Conservation (phyloP, 2,329 filamentous ascomycete genomes). For the Penicillium sp. region DNA sequence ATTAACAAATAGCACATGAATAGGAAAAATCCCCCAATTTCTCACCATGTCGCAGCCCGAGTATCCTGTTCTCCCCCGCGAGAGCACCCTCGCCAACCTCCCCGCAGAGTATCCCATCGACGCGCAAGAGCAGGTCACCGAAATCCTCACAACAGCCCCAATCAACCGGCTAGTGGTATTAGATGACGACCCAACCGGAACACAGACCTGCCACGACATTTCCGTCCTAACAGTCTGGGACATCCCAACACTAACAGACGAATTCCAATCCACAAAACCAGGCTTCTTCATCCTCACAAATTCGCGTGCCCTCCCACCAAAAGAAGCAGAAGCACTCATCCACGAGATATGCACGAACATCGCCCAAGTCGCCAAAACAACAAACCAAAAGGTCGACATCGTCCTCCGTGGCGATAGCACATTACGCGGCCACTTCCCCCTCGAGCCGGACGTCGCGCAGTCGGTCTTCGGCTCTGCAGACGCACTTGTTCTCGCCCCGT, state of each 20-base stretch:
- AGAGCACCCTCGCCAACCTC: slow-evolving; percentile 26
- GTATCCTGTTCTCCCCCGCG: slow-evolving; percentile 26
- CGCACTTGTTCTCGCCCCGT: slow-evolving; percentile 56
- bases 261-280: slow-evolving; percentile 43
- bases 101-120: slow-evolving; percentile 30
- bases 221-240: slow-evolving; percentile 56
- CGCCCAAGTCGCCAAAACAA: slow-evolving; percentile 42
- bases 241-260: slow-evolving; percentile 41
- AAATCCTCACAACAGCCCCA: slow-evolving; percentile 25
- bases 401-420: slow-evolving; percentile 59
- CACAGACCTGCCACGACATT: slow-evolving; percentile 60
- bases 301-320: slow-evolving; percentile 54
- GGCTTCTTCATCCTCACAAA: slow-evolving; percentile 63
- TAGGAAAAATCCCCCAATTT: not conserved
- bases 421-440: slow-evolving; percentile 55
- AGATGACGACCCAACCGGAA: slow-evolving; percentile 60
- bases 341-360: slow-evolving; percentile 52
- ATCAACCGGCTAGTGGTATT: slow-evolving; percentile 35
- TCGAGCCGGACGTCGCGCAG: slow-evolving; percentile 54
- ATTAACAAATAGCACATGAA: not conserved
- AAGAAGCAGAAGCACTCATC: slow-evolving; percentile 49
- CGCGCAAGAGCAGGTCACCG: slow-evolving; percentile 31
- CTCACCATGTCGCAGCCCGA: slow-evolving; percentile 20
- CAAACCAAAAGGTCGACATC: slow-evolving; percentile 49
- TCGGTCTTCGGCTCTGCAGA: slow-evolving; percentile 51